Evolutionary conservation across 371 early-diverging fungal genomes (phyloP), one percentile per base, ranked within the genome.

Genomic region (Dichotomocladium elegans): DNA sequence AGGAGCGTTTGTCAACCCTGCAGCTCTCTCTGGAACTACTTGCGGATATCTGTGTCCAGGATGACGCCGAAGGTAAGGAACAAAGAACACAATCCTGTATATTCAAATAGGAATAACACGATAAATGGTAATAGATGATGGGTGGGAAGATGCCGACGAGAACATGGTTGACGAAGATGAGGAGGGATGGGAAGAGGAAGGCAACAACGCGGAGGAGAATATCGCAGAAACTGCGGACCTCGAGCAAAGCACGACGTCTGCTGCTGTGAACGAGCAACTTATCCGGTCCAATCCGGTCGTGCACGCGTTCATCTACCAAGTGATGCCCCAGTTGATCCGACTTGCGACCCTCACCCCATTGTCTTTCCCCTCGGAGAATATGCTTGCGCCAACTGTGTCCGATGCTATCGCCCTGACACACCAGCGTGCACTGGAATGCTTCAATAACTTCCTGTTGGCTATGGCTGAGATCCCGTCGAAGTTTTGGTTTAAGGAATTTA

Each of bases 11-110:
- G 41, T 72, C 76, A 22, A 85, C 87, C 6, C 64, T 89, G 6
- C 91, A 90, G 55, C 68, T 90, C 17, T 74, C 83, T 8, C 74
- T 92, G 24, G 95, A 95, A 64, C 55, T 95, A 21, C 69, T 93
- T 3, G 84, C 94, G 48, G 88, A 88, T 53, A 81, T 93, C 28
- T 91, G 86, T 54, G 79, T 83, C 7, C 84, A 86, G 53, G 83
- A 80, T 41, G 83, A 72, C 3, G 53, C 67, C 5, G 80, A 70
- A 60, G 67, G 70, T 70, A 57, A 51, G 25, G 14, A 10, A 10
- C 1, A 10, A 41, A 25, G 40, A n/a, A n/a, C n/a, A n/a, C n/a
- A n/a, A n/a, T n/a, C n/a, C n/a, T n/a, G n/a, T 28, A 45, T 22
- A 17, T 28, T 25, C 14, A 47, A 47, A 1, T 35, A 28, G 19